These are phyloP conservation scores for Hypoxylon sp. DNA, from an alignment of 2,329 filamentous ascomycete genomes.

Conservation along the genomic window DNA sequence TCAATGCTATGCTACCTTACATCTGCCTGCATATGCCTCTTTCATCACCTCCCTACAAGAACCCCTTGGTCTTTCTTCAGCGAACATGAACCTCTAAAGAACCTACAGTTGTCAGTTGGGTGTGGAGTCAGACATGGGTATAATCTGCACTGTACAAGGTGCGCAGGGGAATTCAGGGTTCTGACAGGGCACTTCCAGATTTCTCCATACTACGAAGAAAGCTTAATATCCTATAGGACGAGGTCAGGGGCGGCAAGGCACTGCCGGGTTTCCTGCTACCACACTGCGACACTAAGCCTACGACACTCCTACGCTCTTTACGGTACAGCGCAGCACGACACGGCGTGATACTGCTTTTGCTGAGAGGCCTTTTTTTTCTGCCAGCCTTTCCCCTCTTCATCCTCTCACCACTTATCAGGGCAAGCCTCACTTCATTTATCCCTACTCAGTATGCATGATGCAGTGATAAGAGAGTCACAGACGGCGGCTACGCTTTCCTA, in stretches of 20 bases:
- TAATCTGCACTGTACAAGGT: conserved; percentile 22
- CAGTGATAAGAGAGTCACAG: conserved; percentile 33
- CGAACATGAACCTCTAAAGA: conserved; percentile 33
- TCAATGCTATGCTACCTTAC: background rate
- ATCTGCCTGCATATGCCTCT: background rate
- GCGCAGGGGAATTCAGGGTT: conserved; percentile 40
- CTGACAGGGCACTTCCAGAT: conserved; percentile 41
- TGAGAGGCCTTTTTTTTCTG: background rate
- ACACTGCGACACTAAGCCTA: conserved; percentile 19
- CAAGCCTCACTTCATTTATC: conserved; percentile 19
- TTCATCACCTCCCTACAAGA: conserved; percentile 9
- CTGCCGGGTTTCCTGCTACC: conserved; percentile 40
- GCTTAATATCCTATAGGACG: conserved; percentile 41
- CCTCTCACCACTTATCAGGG: conserved; percentile 13
- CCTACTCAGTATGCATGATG: conserved; percentile 18
- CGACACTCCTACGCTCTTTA: conserved; percentile 20
- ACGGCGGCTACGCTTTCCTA: conserved; percentile 15
- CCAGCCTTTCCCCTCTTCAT: conserved; percentile 15
- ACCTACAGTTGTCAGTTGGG: conserved; percentile 41
- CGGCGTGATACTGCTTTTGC: conserved; percentile 29
- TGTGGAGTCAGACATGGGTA: conserved; percentile 35
- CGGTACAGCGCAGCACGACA: conserved; percentile 33
- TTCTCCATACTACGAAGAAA: conserved; percentile 30
- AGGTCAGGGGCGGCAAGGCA: conserved; percentile 34
- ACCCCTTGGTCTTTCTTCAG: conserved; percentile 12